Evolutionary conservation across 129 eudicot species (phyloP), one percentile per base, ranked within the genome.

Genomic region (Flaveria ramosissima): DNA sequence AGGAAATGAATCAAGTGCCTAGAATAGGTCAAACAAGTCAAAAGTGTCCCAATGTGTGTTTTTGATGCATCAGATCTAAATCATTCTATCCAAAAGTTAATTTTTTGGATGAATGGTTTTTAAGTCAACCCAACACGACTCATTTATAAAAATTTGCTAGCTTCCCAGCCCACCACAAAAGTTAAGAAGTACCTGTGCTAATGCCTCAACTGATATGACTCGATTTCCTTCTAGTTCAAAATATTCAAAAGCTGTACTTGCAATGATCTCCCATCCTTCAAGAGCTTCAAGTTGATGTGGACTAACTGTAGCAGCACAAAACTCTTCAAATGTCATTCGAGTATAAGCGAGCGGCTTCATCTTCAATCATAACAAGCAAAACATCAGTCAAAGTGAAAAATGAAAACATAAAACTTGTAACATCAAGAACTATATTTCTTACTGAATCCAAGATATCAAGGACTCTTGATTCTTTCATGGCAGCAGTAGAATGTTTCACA

Each of bases 401-500:
- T 47, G 75, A 39, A 43, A 32, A 72, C 41, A 71, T 60, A 60
- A 68, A 52, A 67, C 46, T 14, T 23, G 53, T 50, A 66, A 63
- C 6, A 42, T 41, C 19, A 68, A 27, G 76, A 26, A 26, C 16
- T 36, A 73, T 57, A 14, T 69, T 20, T 77, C 91, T 85, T 79
- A 94, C 98, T 83, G 87, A 71, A 78, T 83, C 82, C 71, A 95
- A 79, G 83, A 89, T 83, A 63, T 95, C 99, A 63, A 88, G 77
- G 68, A 92, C 97, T 83, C 91, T 88, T 2, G 99, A 88, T 47
- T 89, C 96, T 82, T 73, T 91, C 99, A 95, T 95, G 68, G 99
- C 96, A 82, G 88, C 97, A 2, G 99, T 89, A 36, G 87, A 81
- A 70, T 95, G 81, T 85, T 81, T 89, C 86, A 77, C 83, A 36